A percentile compares a stretch with the other conserved stretches of the same genome.
Conservation (phyloP, 2,329 filamentous ascomycete genomes). For the Neofusicoccum sp. region DNA sequence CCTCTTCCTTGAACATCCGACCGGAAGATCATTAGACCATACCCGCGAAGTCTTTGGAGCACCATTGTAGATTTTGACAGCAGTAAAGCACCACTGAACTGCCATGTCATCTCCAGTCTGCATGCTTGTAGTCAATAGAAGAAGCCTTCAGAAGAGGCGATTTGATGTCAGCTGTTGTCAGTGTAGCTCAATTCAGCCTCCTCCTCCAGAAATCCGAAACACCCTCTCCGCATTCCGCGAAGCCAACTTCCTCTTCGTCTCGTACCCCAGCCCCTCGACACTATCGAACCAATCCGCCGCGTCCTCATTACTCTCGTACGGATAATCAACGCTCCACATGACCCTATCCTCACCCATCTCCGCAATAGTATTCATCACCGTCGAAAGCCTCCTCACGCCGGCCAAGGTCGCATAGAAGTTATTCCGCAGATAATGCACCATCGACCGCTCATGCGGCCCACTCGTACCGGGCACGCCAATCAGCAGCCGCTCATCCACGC, state of each 20-base stretch:
- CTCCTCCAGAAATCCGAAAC: neutral
- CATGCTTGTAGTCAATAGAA: too few species aligned
- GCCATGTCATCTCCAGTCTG: too few species aligned
- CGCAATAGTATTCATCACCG: constrained; percentile 54
- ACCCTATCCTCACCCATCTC: constrained; percentile 55
- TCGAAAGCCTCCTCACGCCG: constrained; percentile 58
- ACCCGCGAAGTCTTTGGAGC: too few species aligned
- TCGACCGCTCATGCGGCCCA: constrained; percentile 49
- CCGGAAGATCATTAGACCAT: too few species aligned
- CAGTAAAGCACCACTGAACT: too few species aligned
- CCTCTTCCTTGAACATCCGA: too few species aligned
- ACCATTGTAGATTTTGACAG: too few species aligned
- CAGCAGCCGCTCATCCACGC: constrained; percentile 54
- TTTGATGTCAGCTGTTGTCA: too few species aligned
- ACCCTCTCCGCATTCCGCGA: constrained; percentile 7
- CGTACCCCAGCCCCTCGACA: constrained; percentile 21
- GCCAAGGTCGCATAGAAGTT: constrained; percentile 62
- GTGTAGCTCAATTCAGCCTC: neutral
- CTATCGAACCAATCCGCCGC: constrained; percentile 49
- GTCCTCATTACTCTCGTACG: constrained; percentile 52
- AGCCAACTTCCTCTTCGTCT: constrained; percentile 3
- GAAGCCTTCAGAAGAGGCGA: too few species aligned
- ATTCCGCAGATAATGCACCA: constrained; percentile 56
- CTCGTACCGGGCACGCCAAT: constrained; percentile 34
- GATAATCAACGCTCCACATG: constrained; percentile 57